Evolutionary conservation across 129 eudicot genomes (phyloP), one percentile per base, ranked within the genome.

Genomic region (Lactuca sativa): DNA sequence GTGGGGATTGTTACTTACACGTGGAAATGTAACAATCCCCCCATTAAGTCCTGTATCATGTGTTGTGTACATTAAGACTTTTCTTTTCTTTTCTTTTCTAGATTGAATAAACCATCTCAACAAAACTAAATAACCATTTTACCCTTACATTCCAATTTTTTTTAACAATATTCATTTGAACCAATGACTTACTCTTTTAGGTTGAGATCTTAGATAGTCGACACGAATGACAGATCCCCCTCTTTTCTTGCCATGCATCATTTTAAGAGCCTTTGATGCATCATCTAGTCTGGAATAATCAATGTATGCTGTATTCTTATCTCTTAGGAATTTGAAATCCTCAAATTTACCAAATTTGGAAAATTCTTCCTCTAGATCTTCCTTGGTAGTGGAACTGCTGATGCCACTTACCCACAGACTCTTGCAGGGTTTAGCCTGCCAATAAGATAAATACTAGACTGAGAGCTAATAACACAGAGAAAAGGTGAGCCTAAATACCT

Each of bases 341-440:
- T 93, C 90, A 8, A 93, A 80, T 78, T 80, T 80, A 54, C 98
- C 98, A 66, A 86, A 89, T 72, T 74, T 87, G 13, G 48, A 31
- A 65, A 93, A 89, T 59, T 86, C 92, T 65, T 75, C 82, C 76
- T 93, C 98, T 62, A 93, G 56, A 59, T 80, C 87, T 80, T 93
- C 95, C 78, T 76, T 90, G 38, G 92, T 68, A 63, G 82, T 75
- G 54, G 97, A 81, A 64, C 64, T 73, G 82, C 85, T 76, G 63
- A 93, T 81, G 59, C 97, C 97, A 58, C 95, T 84, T 33, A 90
- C 92, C 98, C 98, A 93, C 71, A 93, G 83, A 74, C 83, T 86
- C 71, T 87, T 89, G 75, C 92, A 93, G 54, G 92, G 97, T 64
- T 78, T 89, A 68, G 98, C 97, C 98, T 93, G 95, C 68, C 77